Evolutionary conservation across 2,329 filamentous ascomycete species (phyloP).

Genomic region (Mycocentrospora acerina): DNA sequence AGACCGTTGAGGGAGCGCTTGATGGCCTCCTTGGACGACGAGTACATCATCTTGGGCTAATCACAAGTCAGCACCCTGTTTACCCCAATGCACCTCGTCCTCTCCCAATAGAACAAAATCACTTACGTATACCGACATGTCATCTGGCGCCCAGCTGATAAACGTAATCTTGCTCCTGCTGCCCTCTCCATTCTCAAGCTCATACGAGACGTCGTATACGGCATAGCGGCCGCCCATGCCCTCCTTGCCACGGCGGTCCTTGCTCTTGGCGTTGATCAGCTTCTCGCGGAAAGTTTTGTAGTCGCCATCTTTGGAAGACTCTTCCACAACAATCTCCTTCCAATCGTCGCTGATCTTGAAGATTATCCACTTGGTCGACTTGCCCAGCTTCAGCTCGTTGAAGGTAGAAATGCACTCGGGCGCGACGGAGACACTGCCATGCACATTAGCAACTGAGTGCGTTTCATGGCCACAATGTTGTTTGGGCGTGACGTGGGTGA

Average conservation of each 20-base stretch:
- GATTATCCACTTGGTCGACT: slow-evolving; percentile 79
- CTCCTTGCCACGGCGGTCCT: slow-evolving; percentile 63
- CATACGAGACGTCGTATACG: slow-evolving; percentile 83
- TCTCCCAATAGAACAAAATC: background rate
- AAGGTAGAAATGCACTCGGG: slow-evolving; percentile 69
- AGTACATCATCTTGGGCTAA: slow-evolving; percentile 89
- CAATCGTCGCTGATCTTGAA: slow-evolving; percentile 84
- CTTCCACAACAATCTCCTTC: slow-evolving; percentile 80
- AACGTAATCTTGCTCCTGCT: slow-evolving; percentile 58
- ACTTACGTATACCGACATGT: slow-evolving; percentile 74
- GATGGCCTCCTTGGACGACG: slow-evolving; percentile 82
- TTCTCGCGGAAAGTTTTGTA: slow-evolving; percentile 75
- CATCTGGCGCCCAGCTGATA: slow-evolving; percentile 51
- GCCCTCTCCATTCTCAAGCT: slow-evolving; percentile 70
- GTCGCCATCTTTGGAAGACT: slow-evolving; percentile 65
- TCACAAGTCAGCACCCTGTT: slow-evolving; percentile 11
- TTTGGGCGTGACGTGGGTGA: slow-evolving; percentile 7
- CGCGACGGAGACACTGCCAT: slow-evolving; percentile 66
- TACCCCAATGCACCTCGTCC: background rate
- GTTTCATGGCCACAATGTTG: too few relatives aligned
- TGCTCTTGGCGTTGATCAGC: slow-evolving; percentile 71
- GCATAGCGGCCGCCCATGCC: slow-evolving; percentile 73
- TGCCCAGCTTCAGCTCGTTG: slow-evolving; percentile 81
- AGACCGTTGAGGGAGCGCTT: slow-evolving; percentile 78
- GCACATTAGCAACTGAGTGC: slow-evolving; percentile 17